phyloP scores from a whole-genome alignment of 2,329 filamentous ascomycete species.

The Cercospora sp. region DNA sequence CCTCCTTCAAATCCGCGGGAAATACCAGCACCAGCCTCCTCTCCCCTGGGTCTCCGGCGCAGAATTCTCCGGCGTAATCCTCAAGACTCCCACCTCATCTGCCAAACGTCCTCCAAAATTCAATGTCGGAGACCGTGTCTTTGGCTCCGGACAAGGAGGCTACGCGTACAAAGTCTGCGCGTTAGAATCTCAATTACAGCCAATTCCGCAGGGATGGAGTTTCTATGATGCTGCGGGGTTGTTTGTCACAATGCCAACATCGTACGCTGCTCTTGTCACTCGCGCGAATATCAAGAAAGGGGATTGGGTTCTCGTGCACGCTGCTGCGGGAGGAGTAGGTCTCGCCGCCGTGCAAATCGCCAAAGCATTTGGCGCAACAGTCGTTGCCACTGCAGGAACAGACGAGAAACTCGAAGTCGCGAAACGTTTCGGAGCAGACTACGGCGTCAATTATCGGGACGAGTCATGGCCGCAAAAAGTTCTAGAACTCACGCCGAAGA shows the following conservation, averaged over 20 bases:
- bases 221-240: conserved; percentile 83
- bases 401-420: conserved; percentile 78
- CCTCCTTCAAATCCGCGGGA: conserved; percentile 89
- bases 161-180: conserved; percentile 77
- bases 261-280: conserved; percentile 78
- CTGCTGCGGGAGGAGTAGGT: conserved; percentile 88
- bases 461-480: conserved; percentile 66
- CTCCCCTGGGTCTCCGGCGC: conserved; percentile 85
- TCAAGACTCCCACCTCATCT: conserved; percentile 60
- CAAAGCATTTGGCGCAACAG: conserved; percentile 85
- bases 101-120: conserved; percentile 56
- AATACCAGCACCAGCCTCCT: conserved; percentile 89
- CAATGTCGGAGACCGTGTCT: conserved; percentile 77
- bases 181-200: conserved; percentile 65
- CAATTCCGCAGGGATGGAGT: conserved; percentile 78
- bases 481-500: conserved; percentile 72
- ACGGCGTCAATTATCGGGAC: conserved; percentile 74
- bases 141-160: conserved; percentile 81
- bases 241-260: conserved; percentile 89
- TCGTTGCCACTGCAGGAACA: conserved; percentile 89
- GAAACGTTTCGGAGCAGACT: conserved; percentile 78
- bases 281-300: conserved; percentile 74
- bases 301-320: conserved; percentile 87
- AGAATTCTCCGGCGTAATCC: conserved; percentile 80
- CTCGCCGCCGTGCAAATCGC: conserved; percentile 90